Evolutionary conservation across 2,329 filamentous ascomycete species (phyloP).

Genomic region (Trichoderma cornu-damae): DNA sequence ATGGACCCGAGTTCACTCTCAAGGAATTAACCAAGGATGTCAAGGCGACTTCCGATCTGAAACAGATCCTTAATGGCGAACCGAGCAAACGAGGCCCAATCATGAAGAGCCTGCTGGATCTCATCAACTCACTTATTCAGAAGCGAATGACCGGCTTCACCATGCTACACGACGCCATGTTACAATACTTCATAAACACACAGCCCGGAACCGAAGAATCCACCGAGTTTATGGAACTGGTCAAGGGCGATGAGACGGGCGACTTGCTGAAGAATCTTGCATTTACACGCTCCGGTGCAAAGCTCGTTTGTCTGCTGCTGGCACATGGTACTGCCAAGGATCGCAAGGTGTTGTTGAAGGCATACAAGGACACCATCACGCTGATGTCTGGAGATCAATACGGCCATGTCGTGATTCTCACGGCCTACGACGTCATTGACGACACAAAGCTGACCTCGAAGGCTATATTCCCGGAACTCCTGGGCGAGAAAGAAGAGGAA

Average conservation of each 20-base stretch:
- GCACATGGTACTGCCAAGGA: slow-evolving; percentile 89
- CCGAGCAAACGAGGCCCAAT: slow-evolving; percentile 85
- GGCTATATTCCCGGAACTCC: slow-evolving; percentile 78
- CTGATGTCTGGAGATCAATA: slow-evolving; percentile 75
- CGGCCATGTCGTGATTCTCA: slow-evolving; percentile 75
- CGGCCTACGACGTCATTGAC: slow-evolving; percentile 86
- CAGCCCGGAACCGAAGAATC: slow-evolving; percentile 74
- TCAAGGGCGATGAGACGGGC: slow-evolving; percentile 87
- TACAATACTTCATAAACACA: slow-evolving; percentile 86
- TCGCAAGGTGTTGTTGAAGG: slow-evolving; percentile 79
- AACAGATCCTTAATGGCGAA: slow-evolving; percentile 65
- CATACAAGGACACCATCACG: slow-evolving; percentile 84
- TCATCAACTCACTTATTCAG: slow-evolving; percentile 89
- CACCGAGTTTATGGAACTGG: slow-evolving; percentile 78
- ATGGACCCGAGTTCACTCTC: slow-evolving; percentile 85
- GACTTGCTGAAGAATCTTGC: slow-evolving; percentile 92
- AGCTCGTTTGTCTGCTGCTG: slow-evolving; percentile 73
- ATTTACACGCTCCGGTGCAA: slow-evolving; percentile 84
- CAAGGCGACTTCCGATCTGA: slow-evolving; percentile 62
- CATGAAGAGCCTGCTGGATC: slow-evolving; percentile 75
- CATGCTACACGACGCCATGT: slow-evolving; percentile 96
- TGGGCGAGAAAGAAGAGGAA: slow-evolving; percentile 64
- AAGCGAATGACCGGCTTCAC: slow-evolving; percentile 97
- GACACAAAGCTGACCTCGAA: slow-evolving; percentile 88
- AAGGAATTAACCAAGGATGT: slow-evolving; percentile 57